These are phyloP conservation scores for Vigna mungo DNA, from an alignment of 306 rosid genomes.

Conservation along the genomic window DNA sequence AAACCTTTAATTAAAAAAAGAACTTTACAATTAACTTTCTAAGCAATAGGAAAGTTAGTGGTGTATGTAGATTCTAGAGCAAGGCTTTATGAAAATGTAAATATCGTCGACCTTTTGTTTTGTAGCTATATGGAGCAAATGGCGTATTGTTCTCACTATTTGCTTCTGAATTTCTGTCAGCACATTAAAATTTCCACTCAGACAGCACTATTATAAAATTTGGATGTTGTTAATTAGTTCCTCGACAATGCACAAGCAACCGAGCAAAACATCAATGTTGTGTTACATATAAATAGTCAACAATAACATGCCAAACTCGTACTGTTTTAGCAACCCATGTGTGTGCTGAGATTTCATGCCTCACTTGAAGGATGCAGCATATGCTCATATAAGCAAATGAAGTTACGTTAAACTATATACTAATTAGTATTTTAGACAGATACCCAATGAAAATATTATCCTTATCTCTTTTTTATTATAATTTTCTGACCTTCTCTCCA, in stretches of 20 bases:
- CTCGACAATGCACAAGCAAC: conserved; percentile 40
- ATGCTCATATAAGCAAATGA: conserved; percentile 3
- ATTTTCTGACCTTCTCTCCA: background rate
- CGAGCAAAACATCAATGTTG: conserved; percentile 28
- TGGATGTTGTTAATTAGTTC: conserved; percentile 23
- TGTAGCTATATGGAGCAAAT: no score
- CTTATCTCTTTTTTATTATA: background rate
- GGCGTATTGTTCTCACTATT: background rate
- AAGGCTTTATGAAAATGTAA: no score
- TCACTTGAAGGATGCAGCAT: conserved; percentile 44
- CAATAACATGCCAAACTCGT: conserved; percentile 4
- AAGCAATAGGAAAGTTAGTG: background rate
- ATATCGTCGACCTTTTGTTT: no score
- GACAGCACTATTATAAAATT: conserved; percentile 40
- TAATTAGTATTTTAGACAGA: conserved; percentile 19
- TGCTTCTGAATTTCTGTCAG: conserved; percentile 25
- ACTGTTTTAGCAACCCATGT: conserved; percentile 45
- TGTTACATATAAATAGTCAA: conserved; percentile 31
- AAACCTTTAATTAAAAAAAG: no score
- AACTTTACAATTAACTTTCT: no score
- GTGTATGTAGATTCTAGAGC: no score
- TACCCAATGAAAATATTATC: conserved; percentile 24
- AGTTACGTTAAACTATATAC: background rate
- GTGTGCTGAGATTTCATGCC: conserved; percentile 47
- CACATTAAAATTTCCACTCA: conserved; percentile 30